phyloP scores from a whole-genome alignment of 108 stramenopile species.

The Nitzschia sp. region DNA sequence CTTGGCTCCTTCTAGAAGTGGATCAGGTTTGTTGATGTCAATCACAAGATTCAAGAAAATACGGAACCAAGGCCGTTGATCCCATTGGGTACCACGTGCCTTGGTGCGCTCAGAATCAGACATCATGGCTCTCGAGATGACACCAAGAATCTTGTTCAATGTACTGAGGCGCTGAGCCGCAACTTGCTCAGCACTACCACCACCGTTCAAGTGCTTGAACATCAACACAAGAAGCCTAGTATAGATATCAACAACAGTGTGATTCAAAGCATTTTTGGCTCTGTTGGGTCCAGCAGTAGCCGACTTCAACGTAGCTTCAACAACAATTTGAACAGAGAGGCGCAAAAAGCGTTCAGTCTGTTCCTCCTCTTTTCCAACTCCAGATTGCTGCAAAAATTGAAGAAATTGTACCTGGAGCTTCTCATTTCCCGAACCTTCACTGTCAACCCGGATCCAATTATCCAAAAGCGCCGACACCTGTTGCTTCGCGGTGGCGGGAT shows the following conservation, averaged over 20 bases:
- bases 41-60: constrained; percentile 90
- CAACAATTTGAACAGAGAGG: constrained; percentile 84
- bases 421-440: constrained; percentile 80
- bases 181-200: constrained; percentile 60
- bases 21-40: constrained; percentile 89
- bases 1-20: constrained; percentile 67
- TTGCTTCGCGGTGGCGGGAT: constrained; percentile 77
- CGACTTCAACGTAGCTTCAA: constrained; percentile 81
- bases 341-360: constrained; percentile 95
- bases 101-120: constrained; percentile 63
- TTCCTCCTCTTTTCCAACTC: constrained; percentile 89
- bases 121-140: constrained; percentile 78
- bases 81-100: constrained; percentile 52
- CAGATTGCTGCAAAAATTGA: constrained; percentile 84
- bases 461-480: constrained; percentile 91
- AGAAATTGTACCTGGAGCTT: constrained; percentile 88
- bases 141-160: constrained; percentile 91
- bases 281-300: constrained; percentile 36
- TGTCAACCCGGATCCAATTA: constrained; percentile 93
- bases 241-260: constrained; percentile 91
- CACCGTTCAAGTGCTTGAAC: constrained; percentile 78
- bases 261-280: constrained; percentile 53
- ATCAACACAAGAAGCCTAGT: constrained; percentile 87
- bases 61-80: constrained; percentile 98
- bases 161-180: constrained; percentile 70